A percentile compares a stretch with the other conserved stretches of the same genome.
Evolutionary conservation across 805 yeast species (phyloP).

Genomic region (Metschnikowia gruessii): DNA sequence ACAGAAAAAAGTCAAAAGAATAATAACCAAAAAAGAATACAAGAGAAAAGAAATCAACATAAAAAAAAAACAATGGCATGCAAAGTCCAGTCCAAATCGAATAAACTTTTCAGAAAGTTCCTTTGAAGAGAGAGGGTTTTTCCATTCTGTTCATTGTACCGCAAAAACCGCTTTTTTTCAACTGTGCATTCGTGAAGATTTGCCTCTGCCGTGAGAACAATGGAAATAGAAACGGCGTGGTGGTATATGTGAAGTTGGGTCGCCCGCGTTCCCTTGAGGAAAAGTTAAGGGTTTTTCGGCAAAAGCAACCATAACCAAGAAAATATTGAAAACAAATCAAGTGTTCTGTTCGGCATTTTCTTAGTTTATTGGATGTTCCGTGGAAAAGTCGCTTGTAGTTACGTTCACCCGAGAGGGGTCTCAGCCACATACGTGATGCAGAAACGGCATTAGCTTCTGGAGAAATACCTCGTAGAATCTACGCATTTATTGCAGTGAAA

Average conservation of each 20-base stretch:
- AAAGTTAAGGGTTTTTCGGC: slow-evolving; percentile 2
- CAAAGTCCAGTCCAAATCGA: slow-evolving; percentile 3
- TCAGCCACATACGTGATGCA: slow-evolving; percentile 1
- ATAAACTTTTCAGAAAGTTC: neutral
- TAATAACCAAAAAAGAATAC: neutral
- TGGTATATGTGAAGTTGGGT: slow-evolving; percentile 1
- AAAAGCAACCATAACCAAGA: neutral
- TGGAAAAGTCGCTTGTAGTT: slow-evolving; percentile 4
- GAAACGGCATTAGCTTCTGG: neutral
- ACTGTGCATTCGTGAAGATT: slow-evolving; percentile 5
- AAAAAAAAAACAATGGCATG: neutral
- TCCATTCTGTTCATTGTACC: neutral
- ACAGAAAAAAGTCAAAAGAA: neutral
- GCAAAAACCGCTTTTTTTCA: neutral
- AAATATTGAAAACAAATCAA: neutral
- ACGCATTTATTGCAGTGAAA: neutral
- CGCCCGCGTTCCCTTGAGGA: slow-evolving; percentile 3
- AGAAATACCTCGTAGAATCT: neutral
- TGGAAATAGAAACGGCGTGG: neutral
- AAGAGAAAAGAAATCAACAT: neutral
- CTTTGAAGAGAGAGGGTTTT: neutral
- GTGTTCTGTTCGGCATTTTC: neutral
- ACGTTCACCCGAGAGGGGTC: slow-evolving; percentile 1
- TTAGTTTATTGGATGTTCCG: neutral
- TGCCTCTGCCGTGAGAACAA: slow-evolving; percentile 8